These are phyloP conservation scores for Streptanthus diversifolius DNA, from an alignment of 345 rosid species.

Conservation along the genomic window DNA sequence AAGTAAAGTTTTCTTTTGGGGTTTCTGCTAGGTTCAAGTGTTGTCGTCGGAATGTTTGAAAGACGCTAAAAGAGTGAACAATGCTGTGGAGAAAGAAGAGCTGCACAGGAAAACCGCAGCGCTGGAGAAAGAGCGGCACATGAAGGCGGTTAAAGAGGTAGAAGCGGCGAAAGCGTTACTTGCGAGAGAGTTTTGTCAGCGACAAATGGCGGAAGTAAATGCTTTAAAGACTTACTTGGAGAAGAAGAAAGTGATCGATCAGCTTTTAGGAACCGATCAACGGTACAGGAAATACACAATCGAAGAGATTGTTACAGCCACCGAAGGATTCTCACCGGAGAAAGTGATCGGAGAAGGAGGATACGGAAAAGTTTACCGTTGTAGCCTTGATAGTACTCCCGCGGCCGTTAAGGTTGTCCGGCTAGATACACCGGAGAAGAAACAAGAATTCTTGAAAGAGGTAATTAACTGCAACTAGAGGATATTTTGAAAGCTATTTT, in stretches of 20 bases:
- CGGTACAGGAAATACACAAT: slow-evolving; percentile 66
- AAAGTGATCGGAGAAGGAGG: slow-evolving; percentile 83
- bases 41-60: slow-evolving; percentile 58
- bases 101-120: slow-evolving; percentile 51
- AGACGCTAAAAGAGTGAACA: slow-evolving; percentile 51
- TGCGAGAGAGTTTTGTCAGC: slow-evolving; percentile 52
- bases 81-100: slow-evolving; percentile 64
- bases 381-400: slow-evolving; percentile 77
- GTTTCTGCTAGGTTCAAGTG: slow-evolving; percentile 46
- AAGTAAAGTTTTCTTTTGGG: slow-evolving; percentile 3
- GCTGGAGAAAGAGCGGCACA: slow-evolving; percentile 57
- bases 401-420: slow-evolving; percentile 75
- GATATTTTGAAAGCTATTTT: too few species aligned
- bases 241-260: slow-evolving; percentile 58
- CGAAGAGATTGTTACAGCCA: slow-evolving; percentile 62
- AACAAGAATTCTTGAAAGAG: slow-evolving; percentile 83
- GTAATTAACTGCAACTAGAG: slow-evolving; percentile 27
- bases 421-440: slow-evolving; percentile 51
- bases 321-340: slow-evolving; percentile 54
- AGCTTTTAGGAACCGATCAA: slow-evolving; percentile 51
- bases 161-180: slow-evolving; percentile 65
- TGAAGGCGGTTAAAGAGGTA: slow-evolving; percentile 61
- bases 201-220: slow-evolving; percentile 67
- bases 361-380: slow-evolving; percentile 76
- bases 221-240: slow-evolving; percentile 58